These are phyloP conservation scores for Colletotrichum agaves DNA, from an alignment of 2,329 filamentous ascomycete genomes.

Conservation along the genomic window DNA sequence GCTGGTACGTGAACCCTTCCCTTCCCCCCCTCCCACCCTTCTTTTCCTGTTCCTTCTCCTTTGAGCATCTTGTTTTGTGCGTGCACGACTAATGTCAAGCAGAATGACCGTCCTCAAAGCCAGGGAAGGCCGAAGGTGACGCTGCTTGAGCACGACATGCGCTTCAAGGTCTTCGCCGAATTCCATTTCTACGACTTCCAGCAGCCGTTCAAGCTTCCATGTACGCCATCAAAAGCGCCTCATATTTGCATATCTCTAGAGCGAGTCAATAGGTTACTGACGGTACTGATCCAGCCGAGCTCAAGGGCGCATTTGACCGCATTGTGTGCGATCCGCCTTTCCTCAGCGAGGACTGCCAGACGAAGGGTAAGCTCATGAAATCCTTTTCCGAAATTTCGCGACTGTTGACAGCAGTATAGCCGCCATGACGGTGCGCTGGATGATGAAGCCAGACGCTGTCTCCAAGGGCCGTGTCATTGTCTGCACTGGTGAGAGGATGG, in stretches of 20 bases:
- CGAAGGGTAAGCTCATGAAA: slow-evolving; percentile 66
- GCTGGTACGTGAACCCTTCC: slow-evolving; percentile 53
- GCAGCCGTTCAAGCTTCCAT: slow-evolving; percentile 72
- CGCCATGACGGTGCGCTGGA: slow-evolving; percentile 80
- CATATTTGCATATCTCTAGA: no score
- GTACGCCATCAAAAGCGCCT: slow-evolving; percentile 44
- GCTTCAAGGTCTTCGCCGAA: slow-evolving; percentile 79
- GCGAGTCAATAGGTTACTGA: not conserved
- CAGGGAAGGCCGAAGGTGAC: slow-evolving; percentile 65
- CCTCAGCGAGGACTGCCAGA: slow-evolving; percentile 82
- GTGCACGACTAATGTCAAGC: not conserved
- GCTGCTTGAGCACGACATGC: slow-evolving; percentile 78
- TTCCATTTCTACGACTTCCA: slow-evolving; percentile 81
- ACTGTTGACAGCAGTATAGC: slow-evolving; percentile 54
- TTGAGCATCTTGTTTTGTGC: not conserved
- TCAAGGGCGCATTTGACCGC: slow-evolving; percentile 74
- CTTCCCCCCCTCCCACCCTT: no score
- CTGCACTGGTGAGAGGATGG: slow-evolving; percentile 84
- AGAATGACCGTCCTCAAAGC: slow-evolving; percentile 40
- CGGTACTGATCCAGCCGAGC: slow-evolving; percentile 48
- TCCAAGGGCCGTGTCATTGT: slow-evolving; percentile 63
- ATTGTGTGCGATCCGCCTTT: slow-evolving; percentile 85
- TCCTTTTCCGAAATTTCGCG: not conserved
- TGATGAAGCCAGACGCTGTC: slow-evolving; percentile 59
- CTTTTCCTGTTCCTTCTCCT: no score